Evolutionary conservation across 169 alveolate genomes (phyloP).

Genomic region (Plasmodium chabaudi): DNA sequence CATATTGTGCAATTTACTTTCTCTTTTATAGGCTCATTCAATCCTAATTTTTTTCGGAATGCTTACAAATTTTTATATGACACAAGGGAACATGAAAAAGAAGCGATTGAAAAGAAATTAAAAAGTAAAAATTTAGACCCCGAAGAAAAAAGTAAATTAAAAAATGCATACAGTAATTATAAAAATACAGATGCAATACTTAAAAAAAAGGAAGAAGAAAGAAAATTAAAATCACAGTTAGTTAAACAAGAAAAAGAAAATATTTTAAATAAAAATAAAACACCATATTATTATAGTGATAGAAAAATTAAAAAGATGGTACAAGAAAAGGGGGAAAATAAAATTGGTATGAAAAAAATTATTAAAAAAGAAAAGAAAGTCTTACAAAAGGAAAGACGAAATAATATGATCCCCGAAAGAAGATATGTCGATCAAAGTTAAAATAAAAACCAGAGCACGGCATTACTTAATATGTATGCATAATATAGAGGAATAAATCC

Average conservation of each 20-base stretch:
- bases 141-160: conserved; percentile 39
- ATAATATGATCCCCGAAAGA: conserved; percentile 38
- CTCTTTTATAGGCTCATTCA: conserved; percentile 27
- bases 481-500: background rate
- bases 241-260: conserved; percentile 47
- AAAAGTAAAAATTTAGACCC: conserved; percentile 35
- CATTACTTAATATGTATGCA: background rate
- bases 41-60: conserved; percentile 52
- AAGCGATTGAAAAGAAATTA: conserved; percentile 29
- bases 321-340: conserved; percentile 24
- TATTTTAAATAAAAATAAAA: conserved; percentile 36
- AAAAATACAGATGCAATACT: conserved; percentile 18
- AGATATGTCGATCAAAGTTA: conserved; percentile 8
- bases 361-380: conserved; percentile 41
- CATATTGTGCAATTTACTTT: too few relatives aligned
- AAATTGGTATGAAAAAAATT: conserved; percentile 29
- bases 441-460: background rate
- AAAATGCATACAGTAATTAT: conserved; percentile 37
- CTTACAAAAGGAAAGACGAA: conserved; percentile 47
- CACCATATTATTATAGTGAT: conserved; percentile 56
- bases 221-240: conserved; percentile 39
- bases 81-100: conserved; percentile 47
- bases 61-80: conserved; percentile 58
- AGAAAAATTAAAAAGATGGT: conserved; percentile 53
- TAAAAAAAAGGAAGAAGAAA: conserved; percentile 57